Evolutionary conservation across 306 rosid species (phyloP).

Genomic region (Lagenaria siceraria): DNA sequence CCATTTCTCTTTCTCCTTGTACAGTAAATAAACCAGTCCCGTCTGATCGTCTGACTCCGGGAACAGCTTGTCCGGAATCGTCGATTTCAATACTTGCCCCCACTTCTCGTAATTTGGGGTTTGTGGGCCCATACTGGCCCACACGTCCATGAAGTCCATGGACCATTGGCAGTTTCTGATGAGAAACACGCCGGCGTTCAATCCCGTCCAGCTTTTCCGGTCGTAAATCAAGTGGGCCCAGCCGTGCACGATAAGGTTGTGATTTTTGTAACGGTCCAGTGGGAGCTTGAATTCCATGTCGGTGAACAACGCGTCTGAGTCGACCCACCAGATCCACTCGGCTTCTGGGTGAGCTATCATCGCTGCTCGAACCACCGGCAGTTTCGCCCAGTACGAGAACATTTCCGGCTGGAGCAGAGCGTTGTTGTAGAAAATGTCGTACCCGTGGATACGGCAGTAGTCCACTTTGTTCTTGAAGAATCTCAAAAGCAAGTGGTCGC

Average conservation of each 20-base stretch:
- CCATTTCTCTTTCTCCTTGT: conserved; percentile 10
- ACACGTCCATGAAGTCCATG: conserved; percentile 24
- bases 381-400: conserved; percentile 34
- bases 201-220: conserved; percentile 31
- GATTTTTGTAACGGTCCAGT: conserved; percentile 12
- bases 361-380: conserved; percentile 15
- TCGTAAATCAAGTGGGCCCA: conserved; percentile 21
- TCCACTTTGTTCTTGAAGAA: conserved; percentile 49
- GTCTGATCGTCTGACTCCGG: conserved; percentile 28
- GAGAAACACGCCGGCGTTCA: conserved; percentile 19
- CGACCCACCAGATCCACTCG: conserved; percentile 52
- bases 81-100: conserved; percentile 6
- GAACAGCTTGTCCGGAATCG: conserved; percentile 23
- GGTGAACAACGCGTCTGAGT: conserved; percentile 27
- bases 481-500: conserved; percentile 36
- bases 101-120: conserved; percentile 13
- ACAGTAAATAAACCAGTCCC: conserved; percentile 18
- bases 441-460: conserved; percentile 29
- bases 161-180: conserved; percentile 41
- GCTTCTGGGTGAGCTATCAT: conserved; percentile 37
- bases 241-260: conserved; percentile 16
- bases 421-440: conserved; percentile 30
- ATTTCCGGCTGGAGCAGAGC: conserved; percentile 26
- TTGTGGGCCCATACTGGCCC: conserved; percentile 38
- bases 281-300: conserved; percentile 33